Evolutionary conservation across 2,329 filamentous ascomycete species (phyloP), one percentile per base, ranked within the genome.

Genomic region (Claviceps humidiphila): DNA sequence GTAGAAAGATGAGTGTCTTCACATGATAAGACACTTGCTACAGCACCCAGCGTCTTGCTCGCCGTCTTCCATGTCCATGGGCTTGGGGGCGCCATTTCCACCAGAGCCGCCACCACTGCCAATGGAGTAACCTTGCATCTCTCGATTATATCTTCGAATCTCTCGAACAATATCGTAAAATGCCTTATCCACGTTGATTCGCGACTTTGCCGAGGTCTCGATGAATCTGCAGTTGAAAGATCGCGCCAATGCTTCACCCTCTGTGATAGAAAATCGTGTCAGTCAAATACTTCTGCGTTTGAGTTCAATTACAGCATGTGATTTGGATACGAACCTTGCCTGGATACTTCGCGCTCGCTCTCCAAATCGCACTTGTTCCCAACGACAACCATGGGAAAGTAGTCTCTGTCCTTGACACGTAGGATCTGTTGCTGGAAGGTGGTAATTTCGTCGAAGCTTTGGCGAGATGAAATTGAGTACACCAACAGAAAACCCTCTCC

Each of bases 331-430:
- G 58, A 78, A 95, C 91, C 91, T 81, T 94, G 84, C 74, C 85
- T 84, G 58, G 88, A 86, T 55, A 98, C 93, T 64, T 91, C 87
- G 65, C 93, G 82, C 73, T 98, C 91, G 61, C 77, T 77, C 65
- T 96, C 91, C 68, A 98, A 74, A 88, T 98, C 93, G 74, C 91
- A 96, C 79, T 98, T 98, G 81, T 98, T 98, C 62, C 89, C 93
- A 43, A 97, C 93, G 46, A 98, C 87, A 54, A 97, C 95, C 76
- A 98, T 97, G 61, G 93, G 93, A 76, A 98, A 98, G 71, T 96
- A 95, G 73, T 98, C 93, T 81, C 95, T 97, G 76, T 97, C 93
- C 80, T 98, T 98, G 63, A 98, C 93, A 61, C 93, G 78, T 61
- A 98, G 77, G 67, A 98, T 98, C 73, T 98, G 93, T 77, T 97